phyloP scores from a whole-genome alignment of 345 rosid species.

The Lumnitzera racemosa region DNA sequence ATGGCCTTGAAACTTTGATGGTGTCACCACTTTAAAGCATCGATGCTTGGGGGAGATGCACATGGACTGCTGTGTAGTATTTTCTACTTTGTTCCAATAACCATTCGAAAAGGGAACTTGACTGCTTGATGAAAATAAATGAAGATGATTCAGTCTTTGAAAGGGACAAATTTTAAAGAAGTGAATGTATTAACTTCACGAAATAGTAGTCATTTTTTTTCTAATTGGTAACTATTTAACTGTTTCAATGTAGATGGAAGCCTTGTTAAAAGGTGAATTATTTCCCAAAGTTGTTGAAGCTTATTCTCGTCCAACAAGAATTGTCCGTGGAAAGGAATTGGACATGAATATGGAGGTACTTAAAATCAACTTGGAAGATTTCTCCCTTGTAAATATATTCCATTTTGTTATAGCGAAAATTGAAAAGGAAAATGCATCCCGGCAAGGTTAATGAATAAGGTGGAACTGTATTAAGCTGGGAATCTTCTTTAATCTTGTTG shows the following conservation, averaged over 20 bases:
- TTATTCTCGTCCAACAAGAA: slow-evolving; percentile 92
- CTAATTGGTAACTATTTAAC: slow-evolving; percentile 1
- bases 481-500: no score
- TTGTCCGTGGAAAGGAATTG: slow-evolving; percentile 80
- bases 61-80: no score
- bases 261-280: slow-evolving; percentile 47
- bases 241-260: slow-evolving; percentile 54
- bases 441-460: no score
- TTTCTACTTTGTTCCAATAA: no score
- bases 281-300: slow-evolving; percentile 81
- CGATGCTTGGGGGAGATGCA: no score
- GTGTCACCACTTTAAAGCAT: no score
- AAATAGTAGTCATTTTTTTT: neutral
- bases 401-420: neutral
- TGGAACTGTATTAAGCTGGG: no score
- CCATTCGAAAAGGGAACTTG: no score
- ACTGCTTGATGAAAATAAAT: no score
- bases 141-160: no score
- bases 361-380: neutral
- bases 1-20: no score
- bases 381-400: neutral
- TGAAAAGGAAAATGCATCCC: neutral
- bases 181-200: neutral
- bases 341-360: slow-evolving; percentile 55
- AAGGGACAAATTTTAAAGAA: neutral